Conservation (phyloP, 345 rosid species). For the thale cress (Arabidopsis thaliana) region TAIR10.1 NC_003071.7:12601501-12602000, state of each 20-base stretch:
- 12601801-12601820: background rate
- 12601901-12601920: conserved; percentile 29
- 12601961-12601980: background rate
- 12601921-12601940: conserved; percentile 9
- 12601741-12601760: conserved; percentile 32
- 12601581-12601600: conserved; percentile 4
- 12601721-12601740: conserved; percentile 6
- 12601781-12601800: background rate
- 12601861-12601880: conserved; percentile 39
- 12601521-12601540: background rate
- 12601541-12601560: background rate
- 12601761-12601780: background rate
- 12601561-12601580: conserved; percentile 17
- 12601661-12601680: conserved; percentile 17
- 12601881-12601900: conserved; percentile 30
- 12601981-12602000: no score
- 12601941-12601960: background rate
- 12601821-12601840: conserved; percentile 26
- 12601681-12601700: conserved; percentile 6
- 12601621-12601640: conserved; percentile 13
- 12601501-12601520: no score
- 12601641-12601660: conserved; percentile 20
- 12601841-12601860: conserved; percentile 38
- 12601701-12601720: background rate
- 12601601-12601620: conserved; percentile 20